Evolutionary conservation across 1,139 yeast genomes (phyloP).

Genomic region (Hanseniaspora sp.): DNA sequence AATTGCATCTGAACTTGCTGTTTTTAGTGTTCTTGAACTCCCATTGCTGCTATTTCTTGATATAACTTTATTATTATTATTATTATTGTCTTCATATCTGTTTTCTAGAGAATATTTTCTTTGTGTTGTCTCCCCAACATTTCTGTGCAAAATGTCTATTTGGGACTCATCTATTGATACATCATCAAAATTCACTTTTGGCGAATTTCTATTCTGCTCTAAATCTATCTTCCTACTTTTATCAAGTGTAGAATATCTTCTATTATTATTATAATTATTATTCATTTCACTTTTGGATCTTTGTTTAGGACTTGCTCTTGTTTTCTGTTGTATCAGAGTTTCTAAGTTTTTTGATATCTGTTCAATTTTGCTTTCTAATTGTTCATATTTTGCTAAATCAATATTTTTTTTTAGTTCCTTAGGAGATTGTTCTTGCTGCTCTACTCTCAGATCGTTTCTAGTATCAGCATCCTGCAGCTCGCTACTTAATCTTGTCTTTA

Average conservation of each 20-base stretch:
- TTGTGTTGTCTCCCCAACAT: conserved; percentile 7
- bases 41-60: not conserved
- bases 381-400: not conserved
- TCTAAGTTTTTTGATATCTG: not conserved
- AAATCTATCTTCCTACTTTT: not conserved
- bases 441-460: not conserved
- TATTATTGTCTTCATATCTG: not conserved
- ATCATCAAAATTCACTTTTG: not conserved
- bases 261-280: not conserved
- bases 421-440: not conserved
- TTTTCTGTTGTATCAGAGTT: conserved; percentile 1
- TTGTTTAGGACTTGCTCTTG: not conserved
- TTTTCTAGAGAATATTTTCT: not conserved
- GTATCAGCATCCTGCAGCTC: not conserved
- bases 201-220: not conserved
- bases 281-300: not conserved
- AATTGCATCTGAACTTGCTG: not conserved
- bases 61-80: not conserved
- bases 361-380: conserved; percentile 1
- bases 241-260: not conserved
- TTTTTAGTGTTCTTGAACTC: not conserved
- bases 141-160: conserved; percentile 7
- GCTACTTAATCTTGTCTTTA: conserved; percentile 5
- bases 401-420: not conserved
- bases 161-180: conserved; percentile 12